Conservation (phyloP, 2,329 filamentous ascomycete species). For the Lojkania enalia region DNA sequence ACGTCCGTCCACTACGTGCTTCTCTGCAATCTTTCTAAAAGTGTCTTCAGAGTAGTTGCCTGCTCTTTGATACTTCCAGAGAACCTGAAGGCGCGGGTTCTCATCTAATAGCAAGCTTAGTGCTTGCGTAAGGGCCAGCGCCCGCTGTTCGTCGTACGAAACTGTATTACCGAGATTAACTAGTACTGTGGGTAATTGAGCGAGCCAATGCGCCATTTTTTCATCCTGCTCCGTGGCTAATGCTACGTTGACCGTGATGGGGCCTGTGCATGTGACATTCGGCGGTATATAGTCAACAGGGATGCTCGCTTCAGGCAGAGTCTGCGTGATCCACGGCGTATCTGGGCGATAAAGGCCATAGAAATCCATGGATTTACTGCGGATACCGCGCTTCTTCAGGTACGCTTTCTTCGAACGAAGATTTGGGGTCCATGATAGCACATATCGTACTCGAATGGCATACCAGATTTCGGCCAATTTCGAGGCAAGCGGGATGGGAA, state of each 20-base stretch:
- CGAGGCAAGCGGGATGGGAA: neutral
- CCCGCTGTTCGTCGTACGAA: neutral
- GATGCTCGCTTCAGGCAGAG: neutral
- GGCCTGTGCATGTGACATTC: neutral
- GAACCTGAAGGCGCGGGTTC: neutral
- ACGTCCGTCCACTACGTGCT: neutral
- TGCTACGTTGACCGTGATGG: neutral
- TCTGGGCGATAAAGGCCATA: neutral
- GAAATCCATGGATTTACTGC: neutral
- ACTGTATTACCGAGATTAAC: neutral
- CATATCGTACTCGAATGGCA: neutral
- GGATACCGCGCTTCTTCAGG: neutral
- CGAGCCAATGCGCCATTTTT: neutral
- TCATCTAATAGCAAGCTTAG: neutral
- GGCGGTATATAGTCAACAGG: neutral
- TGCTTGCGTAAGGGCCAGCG: neutral
- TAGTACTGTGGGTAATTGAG: neutral
- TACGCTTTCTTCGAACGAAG: neutral
- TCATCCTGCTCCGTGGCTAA: neutral
- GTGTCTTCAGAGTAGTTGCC: neutral
- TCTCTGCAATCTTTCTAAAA: neutral
- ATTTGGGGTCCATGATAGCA: neutral
- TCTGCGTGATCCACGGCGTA: neutral
- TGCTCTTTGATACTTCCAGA: neutral
- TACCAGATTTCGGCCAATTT: neutral